Base-by-base conservation (phyloP, 2,329 filamentous ascomycete genomes). In the Ceratocystis albifundus region DNA sequence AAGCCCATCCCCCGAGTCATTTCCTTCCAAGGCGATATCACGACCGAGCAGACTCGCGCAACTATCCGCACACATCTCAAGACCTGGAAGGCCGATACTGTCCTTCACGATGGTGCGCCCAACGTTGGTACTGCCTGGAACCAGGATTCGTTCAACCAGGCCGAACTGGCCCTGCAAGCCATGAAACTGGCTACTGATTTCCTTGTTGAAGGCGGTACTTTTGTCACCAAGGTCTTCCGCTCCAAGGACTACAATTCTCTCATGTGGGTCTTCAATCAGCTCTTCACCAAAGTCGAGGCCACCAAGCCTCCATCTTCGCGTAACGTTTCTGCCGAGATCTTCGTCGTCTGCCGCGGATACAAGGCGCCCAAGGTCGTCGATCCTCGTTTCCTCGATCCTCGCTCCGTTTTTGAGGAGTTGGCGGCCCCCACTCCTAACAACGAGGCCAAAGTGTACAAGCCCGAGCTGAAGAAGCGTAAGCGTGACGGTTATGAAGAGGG, bases 101-200 rank as follows among this genome's bases (percentile, higher is more conserved):
- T 99, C 4, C 80, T 99, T 48, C 94, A 99, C 78, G 94, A 99
- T 75, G 94, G 94, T 77, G 94, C 94, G 0, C 94, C 94, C 61
- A 99, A 99, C 72, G 94, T 99, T 67, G 94, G 94, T 85, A 93
- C 91, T 0, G 92, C 94, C 0, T 99, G 94, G 94, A 88, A 92
- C 55, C 94, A 99, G 78, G 94, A 99, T 80, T 94, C 94, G 57
- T 99, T 96, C 82, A 93, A 93, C 69, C 94, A 99, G 77, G 94
- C 93, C 68, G 93, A 97, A 77, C 80, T 99, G 64, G 90, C 89
- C 12, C 79, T 99, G 66, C 89, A 96, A 74, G 88, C 90, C 7
- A 82, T 99, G 81, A 96, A 95, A 75, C 80, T 99, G 67, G 94
- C 94, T 2, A 96, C 91, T 0, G 93, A 99, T 71, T 99, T 99